A percentile compares a stretch with the other conserved stretches of the same genome.
Evolutionary conservation across 129 eudicot genomes (phyloP).

Genomic region (Centaurea solstitialis): DNA sequence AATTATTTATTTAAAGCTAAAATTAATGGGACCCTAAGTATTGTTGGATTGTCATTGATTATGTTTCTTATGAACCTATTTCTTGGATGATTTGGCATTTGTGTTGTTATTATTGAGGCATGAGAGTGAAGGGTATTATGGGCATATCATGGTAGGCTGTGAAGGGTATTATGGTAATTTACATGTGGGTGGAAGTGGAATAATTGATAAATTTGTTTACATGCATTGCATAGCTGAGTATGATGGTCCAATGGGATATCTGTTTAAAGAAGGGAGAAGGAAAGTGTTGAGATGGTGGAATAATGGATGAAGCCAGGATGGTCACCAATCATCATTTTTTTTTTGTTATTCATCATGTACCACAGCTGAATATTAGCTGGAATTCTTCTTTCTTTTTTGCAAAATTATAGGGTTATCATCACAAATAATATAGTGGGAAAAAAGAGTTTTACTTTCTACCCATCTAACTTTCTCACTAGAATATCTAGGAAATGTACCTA

Average conservation of each 20-base stretch:
- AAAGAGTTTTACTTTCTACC: no score
- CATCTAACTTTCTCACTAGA: no score
- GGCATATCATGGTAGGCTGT: no score
- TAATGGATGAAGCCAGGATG: background rate
- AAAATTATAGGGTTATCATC: background rate
- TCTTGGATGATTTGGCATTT: background rate
- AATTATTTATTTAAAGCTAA: no score
- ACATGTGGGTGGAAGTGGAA: no score
- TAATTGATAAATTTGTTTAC: no score
- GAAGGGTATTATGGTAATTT: slow-evolving; percentile 17
- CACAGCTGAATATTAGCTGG: slow-evolving; percentile 28
- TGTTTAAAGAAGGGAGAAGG: slow-evolving; percentile 10
- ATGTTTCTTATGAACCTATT: background rate
- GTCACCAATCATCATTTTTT: slow-evolving; percentile 17
- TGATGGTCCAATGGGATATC: slow-evolving; percentile 19
- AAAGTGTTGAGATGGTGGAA: background rate
- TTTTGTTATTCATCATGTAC: slow-evolving; percentile 18
- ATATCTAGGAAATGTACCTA: no score
- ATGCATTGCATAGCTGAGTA: background rate
- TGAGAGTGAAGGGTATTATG: no score
- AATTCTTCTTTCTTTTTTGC: background rate
- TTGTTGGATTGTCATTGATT: background rate
- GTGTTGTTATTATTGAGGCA: background rate
- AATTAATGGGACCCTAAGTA: no score
- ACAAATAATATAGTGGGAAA: no score